Evolutionary conservation across 164 flowering plant species (phyloP).

Genomic region (Sextonia rubra): DNA sequence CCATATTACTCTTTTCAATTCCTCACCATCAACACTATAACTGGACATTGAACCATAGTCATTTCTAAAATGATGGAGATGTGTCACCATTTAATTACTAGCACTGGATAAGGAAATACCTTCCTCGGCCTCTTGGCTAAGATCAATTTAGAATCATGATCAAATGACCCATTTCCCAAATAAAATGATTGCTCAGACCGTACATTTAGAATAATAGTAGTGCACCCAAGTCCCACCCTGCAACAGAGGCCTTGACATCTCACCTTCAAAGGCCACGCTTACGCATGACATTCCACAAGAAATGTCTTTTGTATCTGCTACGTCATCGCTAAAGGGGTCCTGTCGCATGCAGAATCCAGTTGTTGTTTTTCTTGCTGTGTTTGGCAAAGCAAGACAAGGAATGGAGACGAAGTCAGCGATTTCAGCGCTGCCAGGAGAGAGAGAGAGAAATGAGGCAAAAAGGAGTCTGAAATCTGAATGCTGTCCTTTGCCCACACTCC

Average conservation of each 20-base stretch:
- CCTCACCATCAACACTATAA: too few species aligned
- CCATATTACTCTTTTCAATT: too few species aligned
- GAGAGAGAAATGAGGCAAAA: background rate
- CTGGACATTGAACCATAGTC: too few species aligned
- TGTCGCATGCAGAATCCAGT: background rate
- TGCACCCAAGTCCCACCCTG: background rate
- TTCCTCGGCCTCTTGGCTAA: too few species aligned
- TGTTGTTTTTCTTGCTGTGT: too few species aligned
- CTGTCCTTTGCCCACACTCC: background rate
- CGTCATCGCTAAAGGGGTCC: background rate
- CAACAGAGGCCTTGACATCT: background rate
- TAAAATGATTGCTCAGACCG: background rate
- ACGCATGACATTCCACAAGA: background rate
- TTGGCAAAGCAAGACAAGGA: background rate
- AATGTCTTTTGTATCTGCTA: background rate
- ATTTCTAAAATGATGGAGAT: fast-evolving
- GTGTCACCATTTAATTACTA: fast-evolving
- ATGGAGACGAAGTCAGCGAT: background rate
- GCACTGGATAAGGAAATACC: too few species aligned
- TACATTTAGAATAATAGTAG: background rate
- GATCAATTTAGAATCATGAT: too few species aligned
- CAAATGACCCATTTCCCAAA: too few species aligned
- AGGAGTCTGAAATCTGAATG: background rate
- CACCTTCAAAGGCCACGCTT: background rate
- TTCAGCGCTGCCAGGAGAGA: background rate